phyloP scores from a whole-genome alignment of 768 basidiomycete species.

The Candolleomyces efflorescens region DNA sequence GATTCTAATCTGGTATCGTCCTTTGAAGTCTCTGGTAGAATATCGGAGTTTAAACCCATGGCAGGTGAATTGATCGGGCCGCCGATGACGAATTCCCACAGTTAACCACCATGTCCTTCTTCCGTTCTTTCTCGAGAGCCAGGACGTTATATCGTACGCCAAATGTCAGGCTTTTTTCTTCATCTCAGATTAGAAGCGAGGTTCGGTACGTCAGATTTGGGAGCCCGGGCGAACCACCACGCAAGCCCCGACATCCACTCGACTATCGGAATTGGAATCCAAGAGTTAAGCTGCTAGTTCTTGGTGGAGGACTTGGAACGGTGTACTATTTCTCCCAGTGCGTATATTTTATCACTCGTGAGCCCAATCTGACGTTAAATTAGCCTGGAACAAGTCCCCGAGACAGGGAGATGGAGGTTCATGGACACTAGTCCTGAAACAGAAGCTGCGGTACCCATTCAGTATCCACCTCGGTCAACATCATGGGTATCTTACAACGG shows the following conservation, averaged over 20 bases:
- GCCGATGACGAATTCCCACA: too few relatives aligned
- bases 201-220: slow-evolving; percentile 9
- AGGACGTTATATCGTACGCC: background rate
- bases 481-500: slow-evolving; percentile 11
- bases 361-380: background rate
- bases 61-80: too few relatives aligned
- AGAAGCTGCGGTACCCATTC: slow-evolving; percentile 48
- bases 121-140: background rate
- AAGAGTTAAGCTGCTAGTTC: background rate
- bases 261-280: slow-evolving; percentile 5
- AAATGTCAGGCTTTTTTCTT: background rate
- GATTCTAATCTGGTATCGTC: too few relatives aligned
- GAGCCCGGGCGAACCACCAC: background rate
- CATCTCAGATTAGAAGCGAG: background rate
- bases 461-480: background rate
- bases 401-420: slow-evolving; percentile 86
- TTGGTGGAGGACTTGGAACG: slow-evolving; percentile 13
- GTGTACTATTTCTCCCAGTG: slow-evolving; percentile 33
- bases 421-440: slow-evolving; percentile 65
- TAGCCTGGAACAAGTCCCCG: slow-evolving; percentile 80
- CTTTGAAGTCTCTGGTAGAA: too few relatives aligned
- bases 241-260: background rate
- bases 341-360: slow-evolving; percentile 4
- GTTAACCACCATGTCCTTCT: too few relatives aligned
- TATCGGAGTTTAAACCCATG: too few relatives aligned